phyloP scores from a whole-genome alignment of 768 basidiomycete genomes.

The Cystofilobasidium macerans region DNA sequence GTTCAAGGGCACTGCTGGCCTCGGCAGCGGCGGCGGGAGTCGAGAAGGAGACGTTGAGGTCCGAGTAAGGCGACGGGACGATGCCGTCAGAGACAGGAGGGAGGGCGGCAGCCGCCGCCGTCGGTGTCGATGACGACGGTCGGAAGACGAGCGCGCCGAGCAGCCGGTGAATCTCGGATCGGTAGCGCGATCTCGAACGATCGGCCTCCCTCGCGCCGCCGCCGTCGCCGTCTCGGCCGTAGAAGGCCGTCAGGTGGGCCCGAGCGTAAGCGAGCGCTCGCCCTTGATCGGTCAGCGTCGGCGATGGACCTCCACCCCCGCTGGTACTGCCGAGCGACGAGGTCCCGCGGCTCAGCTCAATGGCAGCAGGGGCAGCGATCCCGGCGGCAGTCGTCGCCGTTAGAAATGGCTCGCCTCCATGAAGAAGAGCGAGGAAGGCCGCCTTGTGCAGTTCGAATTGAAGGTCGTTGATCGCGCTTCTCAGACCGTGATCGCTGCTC shows the following conservation, averaged over 20 bases:
- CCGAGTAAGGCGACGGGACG: slow-evolving; percentile 47
- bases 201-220: no score
- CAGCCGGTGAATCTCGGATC: slow-evolving; percentile 56
- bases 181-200: no score
- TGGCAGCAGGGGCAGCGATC: no score
- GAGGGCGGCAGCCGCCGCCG: slow-evolving; percentile 49
- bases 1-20: slow-evolving; percentile 45
- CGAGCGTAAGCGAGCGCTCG: slow-evolving; percentile 56
- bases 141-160: slow-evolving; percentile 50
- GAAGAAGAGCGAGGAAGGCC: no score
- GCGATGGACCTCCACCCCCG: not conserved
- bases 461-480: no score
- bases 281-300: not conserved
- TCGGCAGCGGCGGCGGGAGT: slow-evolving; percentile 5
- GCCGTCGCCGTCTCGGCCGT: no score
- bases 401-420: no score
- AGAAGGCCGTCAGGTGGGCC: slow-evolving; percentile 53
- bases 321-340: not conserved
- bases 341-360: no score
- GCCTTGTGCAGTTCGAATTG: no score
- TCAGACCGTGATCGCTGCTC: no score
- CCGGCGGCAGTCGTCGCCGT: no score
- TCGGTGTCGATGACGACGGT: not conserved
- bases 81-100: slow-evolving; percentile 46
- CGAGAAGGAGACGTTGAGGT: slow-evolving; percentile 33